These are phyloP conservation scores for Mucor indicus DNA, from an alignment of 371 early-diverging fungal species.

Conservation along the genomic window DNA sequence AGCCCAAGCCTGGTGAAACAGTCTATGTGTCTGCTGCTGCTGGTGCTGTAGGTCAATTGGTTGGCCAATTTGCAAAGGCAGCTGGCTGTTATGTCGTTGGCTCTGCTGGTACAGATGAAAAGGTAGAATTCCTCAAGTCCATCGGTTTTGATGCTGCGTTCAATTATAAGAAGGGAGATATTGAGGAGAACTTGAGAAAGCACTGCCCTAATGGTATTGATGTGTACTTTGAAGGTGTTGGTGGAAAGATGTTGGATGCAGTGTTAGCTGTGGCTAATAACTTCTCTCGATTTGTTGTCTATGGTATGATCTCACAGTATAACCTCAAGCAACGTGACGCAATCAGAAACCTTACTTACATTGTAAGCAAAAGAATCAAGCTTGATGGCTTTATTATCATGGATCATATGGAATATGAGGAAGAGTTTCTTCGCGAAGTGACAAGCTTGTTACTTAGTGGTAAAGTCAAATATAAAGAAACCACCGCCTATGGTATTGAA, in stretches of 20 bases:
- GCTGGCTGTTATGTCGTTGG: slow-evolving; percentile 70
- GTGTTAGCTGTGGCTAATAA: slow-evolving; percentile 51
- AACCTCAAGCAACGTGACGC: slow-evolving; percentile 34
- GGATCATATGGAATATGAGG: slow-evolving; percentile 48
- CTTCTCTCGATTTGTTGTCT: slow-evolving; percentile 54
- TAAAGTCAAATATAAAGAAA: slow-evolving; percentile 63
- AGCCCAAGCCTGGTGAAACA: slow-evolving; percentile 47
- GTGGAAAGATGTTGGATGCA: slow-evolving; percentile 67
- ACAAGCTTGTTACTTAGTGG: slow-evolving; percentile 62
- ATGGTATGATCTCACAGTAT: slow-evolving; percentile 75
- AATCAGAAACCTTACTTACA: slow-evolving; percentile 25
- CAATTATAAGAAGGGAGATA: slow-evolving; percentile 76
- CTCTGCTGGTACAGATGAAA: slow-evolving; percentile 74
- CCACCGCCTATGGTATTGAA: slow-evolving; percentile 73
- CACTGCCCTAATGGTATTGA: slow-evolving; percentile 70
- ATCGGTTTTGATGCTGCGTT: slow-evolving; percentile 74
- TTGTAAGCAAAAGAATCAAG: slow-evolving; percentile 42
- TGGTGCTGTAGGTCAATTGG: slow-evolving; percentile 58
- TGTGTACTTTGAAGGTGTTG: slow-evolving; percentile 72
- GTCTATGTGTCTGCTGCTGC: slow-evolving; percentile 55
- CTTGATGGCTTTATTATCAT: slow-evolving; percentile 71
- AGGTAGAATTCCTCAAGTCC: slow-evolving; percentile 63
- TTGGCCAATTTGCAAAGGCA: slow-evolving; percentile 68
- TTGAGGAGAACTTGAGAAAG: slow-evolving; percentile 37
- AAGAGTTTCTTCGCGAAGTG: slow-evolving; percentile 58